These are phyloP conservation scores for Anacardium occidentale DNA, from an alignment of 345 rosid species.

Conservation along the genomic window DNA sequence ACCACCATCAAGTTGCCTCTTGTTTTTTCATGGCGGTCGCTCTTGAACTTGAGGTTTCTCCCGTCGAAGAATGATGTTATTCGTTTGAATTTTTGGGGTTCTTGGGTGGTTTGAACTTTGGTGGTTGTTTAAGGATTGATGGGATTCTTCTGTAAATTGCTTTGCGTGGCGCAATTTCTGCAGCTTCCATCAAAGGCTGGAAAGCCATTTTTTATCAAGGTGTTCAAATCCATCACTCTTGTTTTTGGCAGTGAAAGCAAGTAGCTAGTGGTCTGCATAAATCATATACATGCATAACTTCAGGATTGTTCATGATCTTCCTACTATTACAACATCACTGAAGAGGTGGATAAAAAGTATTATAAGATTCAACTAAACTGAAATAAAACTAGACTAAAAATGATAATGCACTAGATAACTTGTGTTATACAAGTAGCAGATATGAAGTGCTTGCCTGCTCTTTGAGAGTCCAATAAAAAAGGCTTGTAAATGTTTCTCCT, in stretches of 20 bases:
- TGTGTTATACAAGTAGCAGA: too few species aligned
- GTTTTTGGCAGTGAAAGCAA: constrained; percentile 18
- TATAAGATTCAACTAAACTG: too few species aligned
- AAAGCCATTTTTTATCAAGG: constrained; percentile 24
- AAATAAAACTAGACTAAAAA: too few species aligned
- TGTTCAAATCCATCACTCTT: constrained; percentile 17
- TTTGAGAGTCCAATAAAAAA: too few species aligned
- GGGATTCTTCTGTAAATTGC: not conserved
- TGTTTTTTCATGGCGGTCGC: constrained; percentile 22
- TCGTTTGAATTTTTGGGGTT: constrained; percentile 16
- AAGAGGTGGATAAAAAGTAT: too few species aligned
- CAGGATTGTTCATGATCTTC: too few species aligned
- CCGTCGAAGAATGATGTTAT: not conserved
- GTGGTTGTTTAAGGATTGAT: not conserved
- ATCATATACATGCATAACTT: too few species aligned
- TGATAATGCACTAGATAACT: too few species aligned
- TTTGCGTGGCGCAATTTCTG: constrained; percentile 25
- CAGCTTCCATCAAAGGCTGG: constrained; percentile 22
- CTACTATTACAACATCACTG: too few species aligned
- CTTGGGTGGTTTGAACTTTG: not conserved
- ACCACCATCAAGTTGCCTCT: constrained; percentile 35
- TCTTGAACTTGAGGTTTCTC: not conserved
- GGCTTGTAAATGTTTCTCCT: too few species aligned
- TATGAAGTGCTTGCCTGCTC: too few species aligned
- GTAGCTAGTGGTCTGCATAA: constrained; percentile 28